Percentiles rank a stretch among this genome's conserved stretches.
Evolutionary conservation across 2,329 filamentous ascomycete genomes (phyloP).

Genomic region (Xylaria polymorpha): DNA sequence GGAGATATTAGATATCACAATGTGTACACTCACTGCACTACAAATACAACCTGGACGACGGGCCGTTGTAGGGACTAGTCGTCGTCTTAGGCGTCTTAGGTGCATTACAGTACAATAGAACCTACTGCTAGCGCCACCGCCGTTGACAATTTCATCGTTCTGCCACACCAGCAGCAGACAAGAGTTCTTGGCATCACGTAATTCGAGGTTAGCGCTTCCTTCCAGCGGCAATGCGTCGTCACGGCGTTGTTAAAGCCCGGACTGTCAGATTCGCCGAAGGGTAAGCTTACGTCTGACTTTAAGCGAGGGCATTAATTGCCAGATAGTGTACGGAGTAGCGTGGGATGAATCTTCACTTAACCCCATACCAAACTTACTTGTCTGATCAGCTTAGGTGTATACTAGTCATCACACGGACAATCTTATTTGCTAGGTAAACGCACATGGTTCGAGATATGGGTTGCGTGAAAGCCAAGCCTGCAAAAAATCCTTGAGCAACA

Average conservation of each 20-base stretch:
- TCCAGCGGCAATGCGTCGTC: conserved; percentile 29
- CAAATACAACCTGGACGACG: conserved; percentile 31
- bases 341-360: background rate
- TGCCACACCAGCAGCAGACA: conserved; percentile 1
- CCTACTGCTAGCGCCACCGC: conserved; percentile 11
- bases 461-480: background rate
- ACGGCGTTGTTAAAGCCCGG: background rate
- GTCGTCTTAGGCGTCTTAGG: background rate
- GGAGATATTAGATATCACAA: background rate
- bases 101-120: background rate
- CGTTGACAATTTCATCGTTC: conserved; percentile 1
- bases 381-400: background rate
- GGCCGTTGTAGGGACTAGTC: background rate
- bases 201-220: conserved; percentile 18
- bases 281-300: conserved; percentile 27
- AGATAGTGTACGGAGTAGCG: no score
- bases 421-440: no score
- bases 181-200: conserved; percentile 34
- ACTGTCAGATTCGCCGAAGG: conserved; percentile 10
- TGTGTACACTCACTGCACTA: conserved; percentile 11
- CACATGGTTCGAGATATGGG: background rate
- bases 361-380: background rate
- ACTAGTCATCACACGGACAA: background rate
- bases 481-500: no score
- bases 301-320: conserved; percentile 6